These are phyloP conservation scores for Epichloe brachyelytri DNA, from an alignment of 2,329 filamentous ascomycete genomes.

Conservation along the genomic window DNA sequence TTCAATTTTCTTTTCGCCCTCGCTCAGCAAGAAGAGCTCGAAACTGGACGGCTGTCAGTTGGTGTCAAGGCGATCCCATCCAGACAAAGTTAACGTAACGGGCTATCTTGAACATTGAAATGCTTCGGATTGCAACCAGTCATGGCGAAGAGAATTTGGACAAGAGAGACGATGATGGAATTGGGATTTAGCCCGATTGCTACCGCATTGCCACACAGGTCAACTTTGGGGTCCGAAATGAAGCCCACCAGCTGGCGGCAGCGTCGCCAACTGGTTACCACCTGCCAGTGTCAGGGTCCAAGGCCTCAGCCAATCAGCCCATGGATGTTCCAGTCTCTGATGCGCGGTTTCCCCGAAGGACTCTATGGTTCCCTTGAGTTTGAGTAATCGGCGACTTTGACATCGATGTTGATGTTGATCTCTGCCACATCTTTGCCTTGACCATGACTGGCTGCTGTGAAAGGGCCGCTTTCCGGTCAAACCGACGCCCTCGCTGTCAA, in stretches of 20 bases:
- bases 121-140: slow-evolving; percentile 26
- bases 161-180: background rate
- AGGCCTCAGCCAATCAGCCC: background rate
- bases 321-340: background rate
- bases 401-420: background rate
- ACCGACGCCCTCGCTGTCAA: background rate
- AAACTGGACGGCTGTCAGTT: slow-evolving; percentile 45
- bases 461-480: background rate
- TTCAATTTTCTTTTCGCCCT: slow-evolving; percentile 88
- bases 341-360: background rate
- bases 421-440: background rate
- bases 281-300: background rate
- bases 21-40: slow-evolving; percentile 79
- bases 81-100: slow-evolving; percentile 17
- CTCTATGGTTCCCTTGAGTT: background rate
- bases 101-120: slow-evolving; percentile 23
- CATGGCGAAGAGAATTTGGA: slow-evolving; percentile 13
- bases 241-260: background rate
- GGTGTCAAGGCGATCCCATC: background rate
- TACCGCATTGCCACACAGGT: background rate
- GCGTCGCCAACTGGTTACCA: background rate
- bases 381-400: background rate
- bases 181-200: background rate
- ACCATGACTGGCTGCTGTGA: background rate
- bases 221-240: background rate